Base-by-base conservation (phyloP, 441 rosid species). In the Erodium moschatum region DNA sequence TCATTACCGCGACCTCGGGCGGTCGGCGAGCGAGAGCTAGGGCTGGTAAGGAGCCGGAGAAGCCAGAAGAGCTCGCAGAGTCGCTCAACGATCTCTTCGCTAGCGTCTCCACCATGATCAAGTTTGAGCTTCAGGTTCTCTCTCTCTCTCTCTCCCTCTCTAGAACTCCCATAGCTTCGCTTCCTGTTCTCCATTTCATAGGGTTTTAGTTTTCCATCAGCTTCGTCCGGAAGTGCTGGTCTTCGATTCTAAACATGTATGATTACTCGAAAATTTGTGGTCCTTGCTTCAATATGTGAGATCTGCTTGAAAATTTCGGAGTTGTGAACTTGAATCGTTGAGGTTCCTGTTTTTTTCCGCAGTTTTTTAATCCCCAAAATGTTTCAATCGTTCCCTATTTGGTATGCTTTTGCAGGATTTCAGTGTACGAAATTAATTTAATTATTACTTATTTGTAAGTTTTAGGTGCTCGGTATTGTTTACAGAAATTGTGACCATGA, bases 91-190 rank as follows among this genome's bases (percentile, higher is more conserved):
- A 79, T 77, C 95, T 89, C 66, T 89, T 90, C 76, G 73, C 79
- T 44, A 82, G 85, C 72, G 82, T 86, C 70, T 82, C 91, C 58
- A 71, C 90, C 8, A 87, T 87, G 94, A 88, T 90, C 68, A 86
- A 83, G 83, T 82, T 89, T 0, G 94, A 90, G 69, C 89, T 90
- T 69, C 87, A 92, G 94, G 92, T 92, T 7, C 58, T 58, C 60
- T 44, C 19, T 69, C n/a, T 19, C 2, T 58, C 60, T 44, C 19
- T 69, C n/a, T 19, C 2, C 6, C 38, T 5, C 38, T 33, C 38
- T 33, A 5, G 1, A 33, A 33, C 38, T 33, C 4, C 38, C 38
- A 33, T 33, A 33, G 38, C 38, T 33, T 33, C 38, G 38, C 38
- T 33, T 61, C 33, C 46, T 40, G 20, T 50, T 58, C 6, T 12